A percentile compares a stretch with the other conserved stretches of the same genome.
phyloP scores from a whole-genome alignment of 2,329 filamentous ascomycete genomes.

The Fusarium anthophilum region DNA sequence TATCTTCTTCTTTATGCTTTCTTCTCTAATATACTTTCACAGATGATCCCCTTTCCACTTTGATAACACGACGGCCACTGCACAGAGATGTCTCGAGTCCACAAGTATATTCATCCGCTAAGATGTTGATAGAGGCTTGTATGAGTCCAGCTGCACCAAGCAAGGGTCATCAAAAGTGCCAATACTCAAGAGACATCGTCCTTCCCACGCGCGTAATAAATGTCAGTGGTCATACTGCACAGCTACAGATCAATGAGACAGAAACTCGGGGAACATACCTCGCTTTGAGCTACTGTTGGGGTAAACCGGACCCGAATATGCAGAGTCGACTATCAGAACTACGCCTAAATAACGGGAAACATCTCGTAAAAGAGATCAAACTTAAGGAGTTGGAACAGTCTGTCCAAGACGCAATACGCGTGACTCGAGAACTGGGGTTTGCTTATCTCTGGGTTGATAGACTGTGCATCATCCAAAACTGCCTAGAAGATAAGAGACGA shows the following conservation, averaged over 20 bases:
- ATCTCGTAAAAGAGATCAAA: not conserved
- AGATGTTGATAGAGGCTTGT: not conserved
- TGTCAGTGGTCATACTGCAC: accelerated
- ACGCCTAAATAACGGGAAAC: accelerated
- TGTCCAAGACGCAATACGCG: not conserved
- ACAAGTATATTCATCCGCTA: accelerated
- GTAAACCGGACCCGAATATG: accelerated
- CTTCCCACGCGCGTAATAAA: not conserved
- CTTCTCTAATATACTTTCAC: accelerated
- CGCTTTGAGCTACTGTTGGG: conserved; percentile 10
- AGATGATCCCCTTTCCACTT: not conserved
- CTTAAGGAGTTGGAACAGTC: not conserved
- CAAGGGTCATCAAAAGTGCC: not conserved
- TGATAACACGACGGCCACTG: not conserved
- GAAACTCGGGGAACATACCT: not conserved
- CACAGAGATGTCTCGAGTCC: not conserved
- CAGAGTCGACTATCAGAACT: accelerated
- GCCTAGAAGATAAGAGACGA: accelerated
- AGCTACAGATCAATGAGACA: not conserved
- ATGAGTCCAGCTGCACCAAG: accelerated
- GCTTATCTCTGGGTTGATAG: not conserved
- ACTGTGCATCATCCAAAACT: not conserved
- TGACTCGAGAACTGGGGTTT: accelerated
- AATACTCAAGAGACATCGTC: not conserved
- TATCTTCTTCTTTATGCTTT: accelerated